These are phyloP conservation scores for Pinus tabuliformis DNA, from an alignment of 75 land plant species.

Conservation along the genomic window DNA sequence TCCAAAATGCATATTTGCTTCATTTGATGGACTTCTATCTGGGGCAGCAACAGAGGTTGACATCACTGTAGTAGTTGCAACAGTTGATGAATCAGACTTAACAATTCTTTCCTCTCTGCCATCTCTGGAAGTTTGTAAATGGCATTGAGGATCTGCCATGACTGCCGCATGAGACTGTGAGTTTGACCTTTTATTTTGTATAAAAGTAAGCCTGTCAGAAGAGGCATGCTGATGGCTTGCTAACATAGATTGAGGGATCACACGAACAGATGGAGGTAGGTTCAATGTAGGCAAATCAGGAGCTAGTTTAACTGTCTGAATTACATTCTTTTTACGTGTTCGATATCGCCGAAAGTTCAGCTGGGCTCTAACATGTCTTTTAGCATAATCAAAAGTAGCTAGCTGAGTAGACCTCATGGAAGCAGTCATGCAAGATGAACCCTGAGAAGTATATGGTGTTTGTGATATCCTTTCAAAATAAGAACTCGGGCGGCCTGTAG, in stretches of 20 bases:
- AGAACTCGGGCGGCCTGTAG: constrained; percentile 1
- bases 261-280: constrained; percentile 89
- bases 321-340: constrained; percentile 23
- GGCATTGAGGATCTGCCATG: not conserved
- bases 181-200: constrained; percentile 5
- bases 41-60: not conserved
- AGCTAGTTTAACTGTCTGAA: constrained; percentile 75
- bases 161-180: not conserved
- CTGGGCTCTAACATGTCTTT: constrained; percentile 14
- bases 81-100: constrained; percentile 1
- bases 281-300: constrained; percentile 92
- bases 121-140: not conserved
- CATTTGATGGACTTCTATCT: not conserved
- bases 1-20: not conserved
- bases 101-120: not conserved
- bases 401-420: constrained; percentile 1
- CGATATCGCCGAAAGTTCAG: constrained; percentile 22
- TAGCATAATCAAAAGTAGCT: constrained; percentile 3
- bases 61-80: not conserved
- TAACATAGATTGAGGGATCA: constrained; percentile 68
- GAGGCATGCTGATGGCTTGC: constrained; percentile 12
- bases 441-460: constrained; percentile 9
- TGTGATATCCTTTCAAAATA: constrained; percentile 2
- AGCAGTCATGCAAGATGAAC: not conserved
- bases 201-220: not conserved